A percentile compares a stretch with the other conserved stretches of the same genome.
phyloP scores from a whole-genome alignment of 257 asterid genomes.

The Phtheirospermum japonicum region DNA sequence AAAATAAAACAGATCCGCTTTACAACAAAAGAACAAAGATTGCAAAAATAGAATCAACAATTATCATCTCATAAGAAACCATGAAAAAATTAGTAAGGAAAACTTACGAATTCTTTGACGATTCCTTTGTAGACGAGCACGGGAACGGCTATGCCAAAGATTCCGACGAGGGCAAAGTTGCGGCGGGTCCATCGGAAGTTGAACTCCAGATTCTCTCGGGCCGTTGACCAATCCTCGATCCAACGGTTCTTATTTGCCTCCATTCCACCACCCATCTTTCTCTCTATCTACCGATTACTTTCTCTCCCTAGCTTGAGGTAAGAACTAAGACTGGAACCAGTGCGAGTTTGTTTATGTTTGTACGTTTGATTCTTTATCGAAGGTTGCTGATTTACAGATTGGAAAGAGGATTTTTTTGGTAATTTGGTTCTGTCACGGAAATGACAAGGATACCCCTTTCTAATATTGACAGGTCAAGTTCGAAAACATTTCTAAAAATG shows the following conservation, averaged over 20 bases:
- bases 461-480: too few species aligned
- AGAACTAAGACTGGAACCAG: neutral
- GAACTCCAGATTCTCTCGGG: constrained; percentile 85
- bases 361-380: neutral
- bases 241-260: constrained; percentile 76
- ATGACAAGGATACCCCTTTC: too few species aligned
- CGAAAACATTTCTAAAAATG: too few species aligned
- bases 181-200: constrained; percentile 93
- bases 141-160: constrained; percentile 85
- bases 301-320: constrained; percentile 11
- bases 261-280: constrained; percentile 94
- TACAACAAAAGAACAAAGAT: neutral
- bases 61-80: neutral
- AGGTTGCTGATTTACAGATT: neutral
- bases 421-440: too few species aligned
- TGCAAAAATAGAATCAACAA: neutral
- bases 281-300: constrained; percentile 10
- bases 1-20: neutral
- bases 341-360: neutral
- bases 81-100: neutral
- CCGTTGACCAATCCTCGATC: constrained; percentile 78
- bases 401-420: neutral
- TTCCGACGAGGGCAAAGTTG: constrained; percentile 74
- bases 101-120: constrained; percentile 77
- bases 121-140: constrained; percentile 79